A percentile compares a stretch with the other conserved stretches of the same genome.
phyloP scores from a whole-genome alignment of 257 asterid species.

The Penstemon barbatus region DNA sequence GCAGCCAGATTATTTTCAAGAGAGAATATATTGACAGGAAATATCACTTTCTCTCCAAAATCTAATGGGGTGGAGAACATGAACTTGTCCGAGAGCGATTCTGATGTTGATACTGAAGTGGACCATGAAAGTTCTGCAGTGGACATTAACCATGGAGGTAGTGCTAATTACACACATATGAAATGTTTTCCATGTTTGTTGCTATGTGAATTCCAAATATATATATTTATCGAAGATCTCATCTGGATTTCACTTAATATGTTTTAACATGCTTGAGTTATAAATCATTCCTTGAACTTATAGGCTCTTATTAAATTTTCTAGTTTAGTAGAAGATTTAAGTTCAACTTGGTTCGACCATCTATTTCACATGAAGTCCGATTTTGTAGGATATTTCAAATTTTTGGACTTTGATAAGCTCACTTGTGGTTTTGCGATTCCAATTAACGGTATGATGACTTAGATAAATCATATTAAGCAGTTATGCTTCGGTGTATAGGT shows the following conservation, averaged over 20 bases:
- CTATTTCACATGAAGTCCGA: conserved; percentile 1
- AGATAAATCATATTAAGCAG: too few relatives aligned
- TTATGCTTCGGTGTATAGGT: too few relatives aligned
- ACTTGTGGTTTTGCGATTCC: neutral
- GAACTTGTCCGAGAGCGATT: conserved; percentile 44
- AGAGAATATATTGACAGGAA: conserved; percentile 41
- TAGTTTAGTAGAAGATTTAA: neutral
- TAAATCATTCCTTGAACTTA: neutral
- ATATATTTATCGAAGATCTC: neutral
- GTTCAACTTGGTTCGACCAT: neutral
- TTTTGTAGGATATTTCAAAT: neutral
- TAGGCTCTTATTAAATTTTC: neutral
- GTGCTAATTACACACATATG: neutral
- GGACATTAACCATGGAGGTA: conserved; percentile 47
- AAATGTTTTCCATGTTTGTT: neutral
- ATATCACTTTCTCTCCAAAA: conserved; percentile 59
- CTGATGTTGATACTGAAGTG: conserved; percentile 46
- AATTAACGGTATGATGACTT: too few relatives aligned
- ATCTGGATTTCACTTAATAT: neutral
- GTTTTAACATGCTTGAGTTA: conserved; percentile 7
- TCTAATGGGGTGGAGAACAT: conserved; percentile 53
- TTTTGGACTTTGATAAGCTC: neutral
- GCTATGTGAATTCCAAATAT: conserved; percentile 10
- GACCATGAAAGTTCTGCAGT: conserved; percentile 37
- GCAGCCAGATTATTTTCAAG: conserved; percentile 49